These are phyloP conservation scores for Protomyces lactucae-debilis DNA, from an alignment of 1,139 yeast species.

Conservation along the genomic window DNA sequence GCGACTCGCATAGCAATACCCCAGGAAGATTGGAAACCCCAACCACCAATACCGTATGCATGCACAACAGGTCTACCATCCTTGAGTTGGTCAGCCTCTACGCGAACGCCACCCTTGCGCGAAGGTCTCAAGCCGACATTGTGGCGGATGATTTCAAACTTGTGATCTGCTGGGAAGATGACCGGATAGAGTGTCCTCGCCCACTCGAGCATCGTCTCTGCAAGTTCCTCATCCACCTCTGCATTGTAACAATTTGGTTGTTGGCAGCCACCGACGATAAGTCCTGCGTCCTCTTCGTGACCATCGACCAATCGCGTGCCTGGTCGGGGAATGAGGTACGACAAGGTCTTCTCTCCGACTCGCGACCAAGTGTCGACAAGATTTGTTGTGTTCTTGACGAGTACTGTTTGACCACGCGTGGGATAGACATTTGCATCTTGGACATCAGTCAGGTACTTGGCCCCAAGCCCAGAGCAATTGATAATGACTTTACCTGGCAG, in stretches of 20 bases:
- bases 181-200: slow-evolving; percentile 51
- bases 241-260: slow-evolving; percentile 55
- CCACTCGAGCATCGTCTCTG: slow-evolving; percentile 52
- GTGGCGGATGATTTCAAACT: slow-evolving; percentile 46
- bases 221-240: slow-evolving; percentile 50
- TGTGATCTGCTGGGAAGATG: slow-evolving; percentile 35
- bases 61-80: slow-evolving; percentile 46
- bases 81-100: slow-evolving; percentile 46
- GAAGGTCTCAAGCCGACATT: slow-evolving; percentile 73
- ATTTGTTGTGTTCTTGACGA: slow-evolving; percentile 42
- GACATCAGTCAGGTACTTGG: slow-evolving; percentile 52
- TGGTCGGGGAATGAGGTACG: slow-evolving; percentile 59
- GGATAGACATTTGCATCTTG: slow-evolving; percentile 53
- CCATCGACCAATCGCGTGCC: slow-evolving; percentile 40
- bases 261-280: slow-evolving; percentile 60
- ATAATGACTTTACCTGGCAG: slow-evolving; percentile 43
- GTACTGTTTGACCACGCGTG: slow-evolving; percentile 62
- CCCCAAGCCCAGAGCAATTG: slow-evolving; percentile 64
- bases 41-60: slow-evolving; percentile 72
- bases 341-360: slow-evolving; percentile 32
- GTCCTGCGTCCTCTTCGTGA: slow-evolving; percentile 34
- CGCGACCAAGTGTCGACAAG: slow-evolving; percentile 30
- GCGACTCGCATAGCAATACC: slow-evolving; percentile 1
- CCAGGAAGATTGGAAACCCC: slow-evolving; percentile 55
- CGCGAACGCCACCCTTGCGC: slow-evolving; percentile 54